A percentile compares a stretch with the other conserved stretches of the same genome.
These are phyloP conservation scores for Wickerhamiella vanderwaltii DNA, from an alignment of 805 yeast genomes.

Conservation along the genomic window DNA sequence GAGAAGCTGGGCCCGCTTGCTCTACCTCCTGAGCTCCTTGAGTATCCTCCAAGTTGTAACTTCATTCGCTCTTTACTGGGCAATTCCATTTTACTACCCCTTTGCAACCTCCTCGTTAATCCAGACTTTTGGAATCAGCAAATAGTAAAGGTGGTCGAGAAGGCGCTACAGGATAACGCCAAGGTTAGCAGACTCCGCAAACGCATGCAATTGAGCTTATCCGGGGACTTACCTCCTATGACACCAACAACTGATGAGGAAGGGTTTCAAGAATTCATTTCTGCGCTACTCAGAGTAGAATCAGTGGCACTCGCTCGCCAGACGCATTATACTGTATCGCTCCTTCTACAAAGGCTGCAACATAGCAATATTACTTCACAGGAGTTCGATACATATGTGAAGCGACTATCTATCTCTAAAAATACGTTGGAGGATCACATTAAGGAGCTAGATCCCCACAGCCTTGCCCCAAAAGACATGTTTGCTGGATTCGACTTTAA, in stretches of 20 bases:
- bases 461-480: constrained; percentile 2
- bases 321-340: constrained; percentile 35
- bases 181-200: constrained; percentile 58
- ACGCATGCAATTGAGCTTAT: constrained; percentile 2
- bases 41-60: constrained; percentile 37
- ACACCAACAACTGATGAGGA: constrained; percentile 32
- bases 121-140: constrained; percentile 67
- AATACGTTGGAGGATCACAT: constrained; percentile 25
- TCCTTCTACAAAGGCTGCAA: constrained; percentile 36
- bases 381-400: constrained; percentile 20
- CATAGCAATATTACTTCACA: constrained; percentile 23
- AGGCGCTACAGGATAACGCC: constrained; percentile 54
- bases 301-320: constrained; percentile 38
- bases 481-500: constrained; percentile 24
- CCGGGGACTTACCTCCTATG: constrained; percentile 22
- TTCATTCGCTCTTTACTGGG: constrained; percentile 55
- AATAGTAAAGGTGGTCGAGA: constrained; percentile 47
- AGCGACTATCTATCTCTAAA: constrained; percentile 27
- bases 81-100: constrained; percentile 43
- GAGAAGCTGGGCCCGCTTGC: constrained; percentile 38
- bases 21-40: constrained; percentile 31
- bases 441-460: constrained; percentile 19
- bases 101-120: constrained; percentile 42
- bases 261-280: constrained; percentile 33
- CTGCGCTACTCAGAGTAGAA: constrained; percentile 26